A percentile compares a stretch with the other conserved stretches of the same genome.
Conservation (phyloP, 805 yeast genomes). For the Sporopachydermia quercuum region DNA sequence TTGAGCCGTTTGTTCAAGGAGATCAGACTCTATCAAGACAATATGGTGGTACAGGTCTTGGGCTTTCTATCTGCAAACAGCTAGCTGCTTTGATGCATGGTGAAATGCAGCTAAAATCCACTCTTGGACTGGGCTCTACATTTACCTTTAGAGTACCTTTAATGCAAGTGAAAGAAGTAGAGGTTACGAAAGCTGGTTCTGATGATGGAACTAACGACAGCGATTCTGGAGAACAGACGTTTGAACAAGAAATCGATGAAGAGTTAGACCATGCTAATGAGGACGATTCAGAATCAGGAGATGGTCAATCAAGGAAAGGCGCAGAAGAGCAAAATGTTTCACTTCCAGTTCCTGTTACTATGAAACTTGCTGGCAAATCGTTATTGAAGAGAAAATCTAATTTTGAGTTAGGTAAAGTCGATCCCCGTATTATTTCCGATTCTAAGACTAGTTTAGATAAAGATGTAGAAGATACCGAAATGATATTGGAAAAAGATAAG, state of each 20-base stretch:
- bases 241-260: slow-evolving; percentile 16
- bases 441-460: neutral
- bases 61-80: slow-evolving; percentile 79
- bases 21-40: slow-evolving; percentile 86
- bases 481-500: neutral
- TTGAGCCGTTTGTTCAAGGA: slow-evolving; percentile 95
- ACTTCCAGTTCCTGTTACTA: neutral
- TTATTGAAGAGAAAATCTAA: neutral
- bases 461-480: neutral
- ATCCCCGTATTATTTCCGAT: neutral
- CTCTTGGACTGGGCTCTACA: slow-evolving; percentile 70
- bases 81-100: slow-evolving; percentile 88
- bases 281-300: slow-evolving; percentile 5
- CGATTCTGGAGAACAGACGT: slow-evolving; percentile 4
- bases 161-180: slow-evolving; percentile 44
- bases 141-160: slow-evolving; percentile 72
- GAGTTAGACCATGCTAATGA: too few relatives aligned
- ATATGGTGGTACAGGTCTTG: slow-evolving; percentile 93
- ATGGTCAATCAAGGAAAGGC: neutral
- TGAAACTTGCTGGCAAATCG: neutral
- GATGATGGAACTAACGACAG: too few relatives aligned
- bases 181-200: slow-evolving; percentile 15
- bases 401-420: slow-evolving; percentile 1
- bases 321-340: too few relatives aligned
- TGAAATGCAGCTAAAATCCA: slow-evolving; percentile 56